Evolutionary conservation across 2,329 filamentous ascomycete genomes (phyloP).

Genomic region (Epicoccum nigrum): DNA sequence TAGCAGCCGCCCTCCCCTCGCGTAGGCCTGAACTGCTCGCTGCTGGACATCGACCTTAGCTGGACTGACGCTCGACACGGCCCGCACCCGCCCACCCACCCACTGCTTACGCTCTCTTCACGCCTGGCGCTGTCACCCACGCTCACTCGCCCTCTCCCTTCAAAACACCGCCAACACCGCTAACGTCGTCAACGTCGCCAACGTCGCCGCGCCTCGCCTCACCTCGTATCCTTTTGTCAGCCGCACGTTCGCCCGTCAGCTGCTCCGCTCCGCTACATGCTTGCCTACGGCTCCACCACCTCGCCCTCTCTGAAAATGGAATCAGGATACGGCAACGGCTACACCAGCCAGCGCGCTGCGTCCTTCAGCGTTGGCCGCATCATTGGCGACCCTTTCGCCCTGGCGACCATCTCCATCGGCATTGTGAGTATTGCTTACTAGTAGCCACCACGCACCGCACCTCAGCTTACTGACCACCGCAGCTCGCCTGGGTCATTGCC

Average conservation of each 20-base stretch:
- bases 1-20: conserved; percentile 11
- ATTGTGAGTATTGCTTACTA: conserved; percentile 87
- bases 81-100: too few relatives aligned
- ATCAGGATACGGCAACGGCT: conserved; percentile 60
- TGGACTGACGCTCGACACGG: conserved; percentile 18
- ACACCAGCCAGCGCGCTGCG: conserved; percentile 37
- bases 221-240: neutral
- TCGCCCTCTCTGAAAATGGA: conserved; percentile 87
- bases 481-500: conserved; percentile 95
- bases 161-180: conserved; percentile 15
- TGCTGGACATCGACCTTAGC: conserved; percentile 13
- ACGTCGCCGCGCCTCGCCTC: too few relatives aligned
- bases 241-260: neutral
- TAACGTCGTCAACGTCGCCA: too few relatives aligned
- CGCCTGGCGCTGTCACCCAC: neutral
- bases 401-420: conserved; percentile 91
- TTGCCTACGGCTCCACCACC: conserved; percentile 73
- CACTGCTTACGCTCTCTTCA: neutral
- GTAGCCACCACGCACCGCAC: too few relatives aligned
- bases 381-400: conserved; percentile 92
- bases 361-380: conserved; percentile 84
- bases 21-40: neutral
- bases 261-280: conserved; percentile 67
- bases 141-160: conserved; percentile 15
- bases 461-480: conserved; percentile 31